Base-by-base conservation (phyloP, 768 basidiomycete genomes). In the Coprinopsis marcescibilis region DNA sequence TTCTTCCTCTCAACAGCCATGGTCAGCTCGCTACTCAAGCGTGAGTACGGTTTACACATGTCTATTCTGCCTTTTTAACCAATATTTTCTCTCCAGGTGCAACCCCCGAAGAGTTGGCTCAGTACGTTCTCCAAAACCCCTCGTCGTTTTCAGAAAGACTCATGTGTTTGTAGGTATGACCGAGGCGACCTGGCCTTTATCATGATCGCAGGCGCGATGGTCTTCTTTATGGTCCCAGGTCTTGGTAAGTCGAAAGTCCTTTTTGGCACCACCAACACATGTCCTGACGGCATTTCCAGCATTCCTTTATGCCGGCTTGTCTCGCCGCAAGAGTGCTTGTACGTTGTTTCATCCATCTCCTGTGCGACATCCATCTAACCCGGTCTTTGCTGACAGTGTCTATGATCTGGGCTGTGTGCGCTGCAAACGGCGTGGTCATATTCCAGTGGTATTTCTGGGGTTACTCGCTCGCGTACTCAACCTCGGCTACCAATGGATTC, bases 381-480 rank as follows among this genome's bases (percentile, higher is more conserved):
- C 32, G 24, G 20, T 52, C 42, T 7, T 46, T 41, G 19, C 19
- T 57, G 25, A 25, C 45, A 75, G 75, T 89, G 17, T 78, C 84
- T 21, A 62, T 89, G n/a, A 80, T 88, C 43, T 88, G 84, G 84
- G 81, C 74, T 10, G 82, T 85, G 49, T 70, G 77, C 29, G 83
- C 83, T 3, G 75, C 78, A 56, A 88, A 88, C 55, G 85, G 83
- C 5, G 71, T 89, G 52, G 79, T 79, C 52, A 81, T 88, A 48
- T 81, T 88, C 61, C 83, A 86, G 57, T 89, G 87, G 87, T 90
- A 76, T 51, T 72, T 76, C 59, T 73, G 72, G 72, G 72, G 63
- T 8, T 94, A 92, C 67, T 85, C 71, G 3, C 72, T 94, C 25
- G 85, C 89, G 1, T 94, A 94, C 66, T 89, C 88, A 2, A 72